Conservation (phyloP, 2,329 filamentous ascomycete species). For the Phoma sp. region DNA sequence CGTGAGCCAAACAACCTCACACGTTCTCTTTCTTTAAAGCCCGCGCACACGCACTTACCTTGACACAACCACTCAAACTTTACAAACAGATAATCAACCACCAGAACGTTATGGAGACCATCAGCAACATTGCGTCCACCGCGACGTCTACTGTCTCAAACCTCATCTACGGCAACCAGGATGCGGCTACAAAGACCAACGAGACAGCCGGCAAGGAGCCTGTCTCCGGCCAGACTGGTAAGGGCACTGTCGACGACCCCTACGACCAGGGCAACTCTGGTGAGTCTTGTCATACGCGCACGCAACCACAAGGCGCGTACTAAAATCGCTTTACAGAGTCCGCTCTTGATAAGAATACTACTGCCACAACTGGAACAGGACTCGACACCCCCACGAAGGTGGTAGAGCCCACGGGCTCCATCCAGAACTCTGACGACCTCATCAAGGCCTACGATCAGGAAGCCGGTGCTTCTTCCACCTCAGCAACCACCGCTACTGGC, state of each 20-base stretch:
- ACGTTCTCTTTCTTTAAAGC: constrained; percentile 12
- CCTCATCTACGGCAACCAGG: constrained; percentile 47
- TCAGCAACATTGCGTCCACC: constrained; percentile 42
- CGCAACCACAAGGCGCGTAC: neutral
- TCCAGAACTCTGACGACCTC: constrained; percentile 17
- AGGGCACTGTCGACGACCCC: constrained; percentile 71
- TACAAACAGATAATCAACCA: neutral
- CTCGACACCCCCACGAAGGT: neutral
- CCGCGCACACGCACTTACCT: constrained; percentile 1
- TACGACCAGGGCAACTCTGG: constrained; percentile 79
- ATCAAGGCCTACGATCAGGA: constrained; percentile 22
- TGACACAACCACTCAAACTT: neutral
- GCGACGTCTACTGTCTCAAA: constrained; percentile 40
- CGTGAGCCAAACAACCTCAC: constrained; percentile 18
- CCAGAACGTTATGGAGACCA: constrained; percentile 45
- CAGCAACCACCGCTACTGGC: constrained; percentile 35
- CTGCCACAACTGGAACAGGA: constrained; percentile 3
- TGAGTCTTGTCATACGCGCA: constrained; percentile 37
- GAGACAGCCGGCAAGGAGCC: constrained; percentile 64
- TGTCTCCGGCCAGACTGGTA: constrained; percentile 71
- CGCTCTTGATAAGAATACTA: constrained; percentile 20
- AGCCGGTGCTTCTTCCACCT: constrained; percentile 22
- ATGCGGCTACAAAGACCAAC: constrained; percentile 43
- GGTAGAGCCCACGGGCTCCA: constrained; percentile 9
- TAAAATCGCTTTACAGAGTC: constrained; percentile 21